Evolutionary conservation across 768 basidiomycete species (phyloP), one percentile per base, ranked within the genome.

Genomic region (Auricularia sp.): DNA sequence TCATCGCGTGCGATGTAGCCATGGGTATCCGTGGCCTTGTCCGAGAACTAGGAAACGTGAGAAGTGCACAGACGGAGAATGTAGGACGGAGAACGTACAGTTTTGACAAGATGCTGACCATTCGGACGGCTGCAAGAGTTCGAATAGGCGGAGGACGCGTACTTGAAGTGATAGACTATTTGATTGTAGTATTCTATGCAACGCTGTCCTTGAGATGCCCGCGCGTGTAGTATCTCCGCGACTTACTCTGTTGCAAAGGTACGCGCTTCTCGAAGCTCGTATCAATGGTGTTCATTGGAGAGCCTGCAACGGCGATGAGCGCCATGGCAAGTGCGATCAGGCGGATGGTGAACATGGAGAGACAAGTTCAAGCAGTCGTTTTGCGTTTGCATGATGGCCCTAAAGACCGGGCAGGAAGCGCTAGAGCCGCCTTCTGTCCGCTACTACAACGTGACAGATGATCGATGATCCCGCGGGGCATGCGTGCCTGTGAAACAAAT

Each of bases 1-100:
- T 76, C 75, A 68, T 84, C 83, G 36, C 82, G 75, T 35, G 79
- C 82, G 18, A 84, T 75, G 67, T 78, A 83, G 29, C 83, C 82
- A 68, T 78, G 78, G 11, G 81, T 74, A 66, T 82, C 81, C 21
- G 80, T 79, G 1, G 75, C 24, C 14, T 73, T 66, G 65, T 79
- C 80, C 1, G 74, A 73, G 62, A 83, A 77, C 82, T 83, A 45
- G 14, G 4, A 39, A 34, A 5, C 7, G 18, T 21, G 56, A 13
- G 56, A 59, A 29, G 29, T 29, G 29, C 29, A 4, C 13, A 24
- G 24, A 29, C 24, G 29, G 8, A 59, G 56, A 35, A 59, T 13
- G 7, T 11, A 59, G 56, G 21, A 59, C 3, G 56, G 14, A 33
- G 29, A 29, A 59, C 56, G 56, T 8, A 59, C 56, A 10, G 56